Evolutionary conservation across 2,329 filamentous ascomycete genomes (phyloP).

Genomic region (Aspergillus uvarum): DNA sequence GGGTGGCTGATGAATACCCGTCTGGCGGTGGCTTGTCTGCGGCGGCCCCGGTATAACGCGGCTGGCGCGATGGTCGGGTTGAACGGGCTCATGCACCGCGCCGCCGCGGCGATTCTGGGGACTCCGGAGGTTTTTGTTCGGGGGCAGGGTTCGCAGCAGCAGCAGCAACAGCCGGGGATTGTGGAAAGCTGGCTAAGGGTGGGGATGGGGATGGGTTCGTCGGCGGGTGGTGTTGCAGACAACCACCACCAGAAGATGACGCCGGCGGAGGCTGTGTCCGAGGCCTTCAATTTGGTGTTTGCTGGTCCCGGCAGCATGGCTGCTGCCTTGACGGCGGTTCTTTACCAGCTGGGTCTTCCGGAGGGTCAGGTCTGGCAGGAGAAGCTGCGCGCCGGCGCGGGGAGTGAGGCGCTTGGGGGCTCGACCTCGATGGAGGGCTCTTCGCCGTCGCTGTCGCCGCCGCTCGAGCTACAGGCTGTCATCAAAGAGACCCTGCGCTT

Average conservation of each 20-base stretch:
- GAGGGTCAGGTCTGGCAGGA: constrained; percentile 19
- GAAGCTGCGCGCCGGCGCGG: constrained; percentile 5
- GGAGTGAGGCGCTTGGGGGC: background rate
- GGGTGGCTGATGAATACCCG: constrained; percentile 20
- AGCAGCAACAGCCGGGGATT: constrained; percentile 7
- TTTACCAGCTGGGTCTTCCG: constrained; percentile 15
- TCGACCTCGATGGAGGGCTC: background rate
- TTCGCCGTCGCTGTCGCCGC: background rate
- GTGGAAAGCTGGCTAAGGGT: constrained; percentile 18
- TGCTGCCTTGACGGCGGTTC: constrained; percentile 17
- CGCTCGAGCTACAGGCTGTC: constrained; percentile 17
- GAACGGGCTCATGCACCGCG: constrained; percentile 8
- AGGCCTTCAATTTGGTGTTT: constrained; percentile 18
- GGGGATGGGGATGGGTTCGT: background rate
- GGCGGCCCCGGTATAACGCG: constrained; percentile 4
- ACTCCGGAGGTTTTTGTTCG: background rate
- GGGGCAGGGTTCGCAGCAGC: background rate
- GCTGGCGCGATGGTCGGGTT: constrained; percentile 5
- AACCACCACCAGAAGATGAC: constrained; percentile 11
- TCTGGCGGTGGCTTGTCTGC: constrained; percentile 2
- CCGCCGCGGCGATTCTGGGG: constrained; percentile 7
- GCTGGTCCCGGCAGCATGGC: constrained; percentile 21
- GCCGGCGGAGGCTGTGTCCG: constrained; percentile 11
- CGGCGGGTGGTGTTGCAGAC: constrained; percentile 5
- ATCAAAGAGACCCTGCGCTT: constrained; percentile 22